phyloP scores from a whole-genome alignment of 148 eudicot species.

The Diospyros lotus region DNA sequence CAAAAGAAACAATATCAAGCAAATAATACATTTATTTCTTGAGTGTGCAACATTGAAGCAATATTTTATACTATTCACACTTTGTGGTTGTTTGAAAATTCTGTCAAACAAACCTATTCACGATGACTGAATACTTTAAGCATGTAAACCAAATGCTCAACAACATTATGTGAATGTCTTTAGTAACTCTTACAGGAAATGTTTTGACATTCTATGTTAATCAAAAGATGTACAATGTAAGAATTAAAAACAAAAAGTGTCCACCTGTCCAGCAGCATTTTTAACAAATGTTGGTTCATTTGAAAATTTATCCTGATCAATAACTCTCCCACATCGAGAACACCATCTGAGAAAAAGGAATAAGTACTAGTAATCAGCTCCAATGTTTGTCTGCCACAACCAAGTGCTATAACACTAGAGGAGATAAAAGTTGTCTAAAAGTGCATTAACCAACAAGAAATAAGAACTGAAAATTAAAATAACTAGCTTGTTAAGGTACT shows the following conservation, averaged over 20 bases:
- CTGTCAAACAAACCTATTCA: no score
- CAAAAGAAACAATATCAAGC: not conserved
- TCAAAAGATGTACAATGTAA: not conserved
- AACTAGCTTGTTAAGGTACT: slow-evolving; percentile 7
- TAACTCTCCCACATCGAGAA: slow-evolving; percentile 51
- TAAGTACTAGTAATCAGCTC: slow-evolving; percentile 2
- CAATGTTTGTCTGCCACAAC: not conserved
- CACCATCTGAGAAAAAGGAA: slow-evolving; percentile 50
- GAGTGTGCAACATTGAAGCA: not conserved
- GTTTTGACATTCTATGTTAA: not conserved
- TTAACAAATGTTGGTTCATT: slow-evolving; percentile 52
- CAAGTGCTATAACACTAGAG: not conserved
- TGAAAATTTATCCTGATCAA: slow-evolving; percentile 41
- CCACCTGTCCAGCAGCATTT: slow-evolving; percentile 57
- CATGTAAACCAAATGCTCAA: not conserved
- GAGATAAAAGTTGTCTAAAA: not conserved
- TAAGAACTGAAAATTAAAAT: not conserved
- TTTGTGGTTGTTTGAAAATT: no score
- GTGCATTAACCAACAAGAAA: not conserved
- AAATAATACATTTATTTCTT: no score
- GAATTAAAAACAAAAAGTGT: slow-evolving; percentile 5
- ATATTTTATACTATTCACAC: not conserved
- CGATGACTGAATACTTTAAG: no score
- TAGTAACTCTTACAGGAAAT: not conserved
- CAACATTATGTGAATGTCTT: not conserved